Base-by-base conservation (phyloP, 2,329 filamentous ascomycete species). In the Sporothrix dimorphospora region DNA sequence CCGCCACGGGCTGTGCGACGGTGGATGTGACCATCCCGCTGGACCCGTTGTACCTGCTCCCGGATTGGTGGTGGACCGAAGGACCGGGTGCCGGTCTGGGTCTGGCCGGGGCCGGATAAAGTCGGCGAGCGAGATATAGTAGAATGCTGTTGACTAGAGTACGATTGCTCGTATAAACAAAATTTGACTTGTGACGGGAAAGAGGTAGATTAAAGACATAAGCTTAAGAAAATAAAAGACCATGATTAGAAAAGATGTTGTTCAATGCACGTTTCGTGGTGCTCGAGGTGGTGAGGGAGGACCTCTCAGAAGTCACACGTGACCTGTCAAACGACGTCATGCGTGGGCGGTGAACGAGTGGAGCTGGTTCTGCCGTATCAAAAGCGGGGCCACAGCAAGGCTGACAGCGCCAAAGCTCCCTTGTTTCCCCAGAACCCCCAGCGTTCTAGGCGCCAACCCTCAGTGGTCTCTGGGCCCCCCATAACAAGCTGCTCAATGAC, bases 41-140 rank as follows among this genome's bases (percentile, higher is more conserved):
- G 69, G 55, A 71, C 27, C 57, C 69, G n/a, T 45, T 71, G 69
- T 70, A 71, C 14, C 57, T 71, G 69, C 57, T 71, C 30, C 57
- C 69, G n/a, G 69, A 65, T 57, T 71, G 69, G 69, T 71, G 69
- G 69, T 71, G 69, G 69, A 71, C 69, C 19, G 69, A 65, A 24
- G 69, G 69, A n/a, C 69, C 69, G 12, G 69, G 69, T 16, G 69
- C 69, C 1, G 55, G 53, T 1, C 42, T 70, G 24, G 68, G 68
- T 1, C n/a, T 53, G 21, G 38, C 34, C 5, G 65, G 65, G 27
- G 65, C 65, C 14, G 65, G 65, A 1, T 67, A 16, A 21, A 16
- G 8, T n/a, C n/a, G 12, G 21, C 5, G 5, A 6, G 51, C 1
- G 51, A 16, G 24, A 8, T 21, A n/a, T 49, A 3, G 19, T 49